Conservation (phyloP, 306 rosid genomes). For the Ceratonia siliqua region DNA sequence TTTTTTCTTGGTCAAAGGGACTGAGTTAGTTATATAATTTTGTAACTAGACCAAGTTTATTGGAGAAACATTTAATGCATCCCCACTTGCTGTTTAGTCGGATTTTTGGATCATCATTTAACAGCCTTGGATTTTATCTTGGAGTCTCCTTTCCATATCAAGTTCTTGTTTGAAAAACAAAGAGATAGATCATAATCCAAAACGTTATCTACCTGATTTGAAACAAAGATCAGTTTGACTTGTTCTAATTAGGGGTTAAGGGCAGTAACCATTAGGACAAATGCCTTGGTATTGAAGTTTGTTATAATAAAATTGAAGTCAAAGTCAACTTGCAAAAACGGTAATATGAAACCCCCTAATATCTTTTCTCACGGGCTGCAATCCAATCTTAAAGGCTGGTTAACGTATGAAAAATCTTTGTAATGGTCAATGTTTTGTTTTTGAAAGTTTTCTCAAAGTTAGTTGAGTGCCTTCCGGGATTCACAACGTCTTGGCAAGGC, state of each 20-base stretch:
- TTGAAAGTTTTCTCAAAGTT: not conserved
- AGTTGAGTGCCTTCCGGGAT: not conserved
- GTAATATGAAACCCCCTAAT: not conserved
- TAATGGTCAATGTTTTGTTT: not conserved
- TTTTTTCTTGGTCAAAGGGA: conserved; percentile 9
- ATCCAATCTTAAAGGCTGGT: not conserved
- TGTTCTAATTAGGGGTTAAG: not conserved
- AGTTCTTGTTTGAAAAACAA: no score
- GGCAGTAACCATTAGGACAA: no score
- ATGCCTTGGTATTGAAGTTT: not conserved
- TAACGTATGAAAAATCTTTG: conserved; percentile 9
- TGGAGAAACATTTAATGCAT: not conserved
- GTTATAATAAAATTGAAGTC: no score
- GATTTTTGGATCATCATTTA: no score
- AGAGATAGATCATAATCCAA: no score
- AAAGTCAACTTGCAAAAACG: not conserved
- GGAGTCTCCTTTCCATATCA: no score
- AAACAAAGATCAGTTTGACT: not conserved
- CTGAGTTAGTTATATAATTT: conserved; percentile 7
- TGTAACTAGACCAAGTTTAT: conserved; percentile 13
- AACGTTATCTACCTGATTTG: not conserved
- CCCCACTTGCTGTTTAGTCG: no score
- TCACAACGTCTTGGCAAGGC: not conserved
- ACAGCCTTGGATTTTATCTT: no score
- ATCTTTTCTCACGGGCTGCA: not conserved